Percentiles rank a stretch among this genome's conserved stretches.
phyloP scores from a whole-genome alignment of 345 rosid species.

The thale cress (Arabidopsis thaliana) region DNA sequence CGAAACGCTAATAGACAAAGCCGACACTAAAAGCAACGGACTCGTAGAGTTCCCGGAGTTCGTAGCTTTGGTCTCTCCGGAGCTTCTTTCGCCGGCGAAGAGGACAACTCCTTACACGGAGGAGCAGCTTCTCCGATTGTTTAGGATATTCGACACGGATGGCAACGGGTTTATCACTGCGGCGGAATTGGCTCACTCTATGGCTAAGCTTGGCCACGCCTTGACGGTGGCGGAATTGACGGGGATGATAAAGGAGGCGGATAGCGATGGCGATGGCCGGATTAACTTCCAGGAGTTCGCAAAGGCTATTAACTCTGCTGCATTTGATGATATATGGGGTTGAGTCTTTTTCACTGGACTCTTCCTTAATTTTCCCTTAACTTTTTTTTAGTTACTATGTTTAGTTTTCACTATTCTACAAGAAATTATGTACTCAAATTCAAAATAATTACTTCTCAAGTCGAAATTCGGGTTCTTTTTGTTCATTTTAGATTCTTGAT shows the following conservation, averaged over 20 bases:
- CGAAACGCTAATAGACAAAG: conserved; percentile 68
- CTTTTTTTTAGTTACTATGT: not conserved
- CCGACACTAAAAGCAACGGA: conserved; percentile 86
- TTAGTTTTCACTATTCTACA: conserved; percentile 15
- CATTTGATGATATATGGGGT: conserved; percentile 83
- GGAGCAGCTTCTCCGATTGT: conserved; percentile 68
- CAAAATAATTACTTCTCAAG: conserved; percentile 1
- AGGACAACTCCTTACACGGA: conserved; percentile 75
- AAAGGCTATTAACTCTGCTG: conserved; percentile 84
- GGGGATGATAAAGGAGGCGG: conserved; percentile 97
- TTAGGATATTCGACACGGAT: conserved; percentile 76
- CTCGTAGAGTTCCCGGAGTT: conserved; percentile 89
- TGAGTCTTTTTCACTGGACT: conserved; percentile 38
- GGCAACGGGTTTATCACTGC: conserved; percentile 83
- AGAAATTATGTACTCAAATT: not conserved
- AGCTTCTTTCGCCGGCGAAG: conserved; percentile 60
- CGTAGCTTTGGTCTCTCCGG: conserved; percentile 75
- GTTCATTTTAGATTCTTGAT: not conserved
- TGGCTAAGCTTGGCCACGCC: conserved; percentile 87
- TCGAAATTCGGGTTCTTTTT: not conserved
- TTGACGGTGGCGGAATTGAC: conserved; percentile 81
- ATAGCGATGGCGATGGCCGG: conserved; percentile 88
- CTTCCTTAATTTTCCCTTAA: not conserved
- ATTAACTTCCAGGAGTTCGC: conserved; percentile 81
- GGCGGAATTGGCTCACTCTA: conserved; percentile 83